Conservation (phyloP, 2,329 filamentous ascomycete species). For the Shiraia sp. region DNA sequence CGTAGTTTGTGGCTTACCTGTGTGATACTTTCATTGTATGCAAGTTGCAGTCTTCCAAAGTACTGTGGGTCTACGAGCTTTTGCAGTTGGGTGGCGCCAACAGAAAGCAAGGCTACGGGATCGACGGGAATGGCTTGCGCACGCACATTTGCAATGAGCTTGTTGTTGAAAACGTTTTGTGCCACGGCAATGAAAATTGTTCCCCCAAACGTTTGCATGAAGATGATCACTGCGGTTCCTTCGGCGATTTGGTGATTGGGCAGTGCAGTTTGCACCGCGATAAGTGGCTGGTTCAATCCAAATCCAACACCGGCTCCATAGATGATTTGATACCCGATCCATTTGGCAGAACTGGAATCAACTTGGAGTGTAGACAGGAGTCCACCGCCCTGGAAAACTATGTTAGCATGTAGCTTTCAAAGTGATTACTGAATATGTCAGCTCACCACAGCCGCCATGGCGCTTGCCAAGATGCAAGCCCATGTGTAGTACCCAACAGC, state of each 20-base stretch:
- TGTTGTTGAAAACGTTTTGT: slow-evolving; percentile 49
- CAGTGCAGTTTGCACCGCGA: slow-evolving; percentile 41
- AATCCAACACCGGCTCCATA: slow-evolving; percentile 29
- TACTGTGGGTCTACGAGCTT: not conserved
- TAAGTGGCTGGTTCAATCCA: slow-evolving; percentile 1
- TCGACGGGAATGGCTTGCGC: not conserved
- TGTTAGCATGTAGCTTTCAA: not conserved
- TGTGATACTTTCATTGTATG: slow-evolving; percentile 2
- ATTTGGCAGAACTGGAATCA: slow-evolving; percentile 38
- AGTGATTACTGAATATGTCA: not conserved
- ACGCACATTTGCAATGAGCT: slow-evolving; percentile 27
- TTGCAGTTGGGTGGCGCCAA: not conserved
- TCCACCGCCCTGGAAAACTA: slow-evolving; percentile 36
- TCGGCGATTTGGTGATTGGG: slow-evolving; percentile 40
- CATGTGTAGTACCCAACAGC: slow-evolving; percentile 43
- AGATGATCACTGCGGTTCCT: slow-evolving; percentile 46
- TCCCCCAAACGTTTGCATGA: slow-evolving; percentile 46
- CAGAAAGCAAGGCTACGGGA: slow-evolving; percentile 1
- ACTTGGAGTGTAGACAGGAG: slow-evolving; percentile 47
- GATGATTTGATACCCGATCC: slow-evolving; percentile 54
- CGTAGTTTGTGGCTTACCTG: not conserved
- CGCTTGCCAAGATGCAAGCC: not conserved
- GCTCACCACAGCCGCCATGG: slow-evolving; percentile 1
- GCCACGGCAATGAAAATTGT: slow-evolving; percentile 47
- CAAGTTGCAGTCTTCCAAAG: not conserved